Evolutionary conservation across 768 basidiomycete genomes (phyloP).

Genomic region (Suillus subaureus): DNA sequence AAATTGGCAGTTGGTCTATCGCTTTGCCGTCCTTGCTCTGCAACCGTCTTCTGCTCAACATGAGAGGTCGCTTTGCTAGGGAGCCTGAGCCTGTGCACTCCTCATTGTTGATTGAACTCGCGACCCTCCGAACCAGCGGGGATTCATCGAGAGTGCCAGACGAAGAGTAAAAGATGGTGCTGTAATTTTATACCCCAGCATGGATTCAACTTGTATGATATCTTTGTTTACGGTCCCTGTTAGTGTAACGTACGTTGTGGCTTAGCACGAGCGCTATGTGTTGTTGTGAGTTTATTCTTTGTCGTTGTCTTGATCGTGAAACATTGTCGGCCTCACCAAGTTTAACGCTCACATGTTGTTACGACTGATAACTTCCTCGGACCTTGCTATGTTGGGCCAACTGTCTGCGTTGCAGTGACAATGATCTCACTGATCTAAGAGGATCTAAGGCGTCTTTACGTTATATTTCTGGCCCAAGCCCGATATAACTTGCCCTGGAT

Average conservation of each 20-base stretch:
- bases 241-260: neutral
- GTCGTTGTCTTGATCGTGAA: neutral
- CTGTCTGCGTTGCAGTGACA: neutral
- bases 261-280: neutral
- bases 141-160: neutral
- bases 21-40: conserved; percentile 28
- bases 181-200: neutral
- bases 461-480: neutral
- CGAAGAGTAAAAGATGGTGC: neutral
- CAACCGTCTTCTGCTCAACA: conserved; percentile 25
- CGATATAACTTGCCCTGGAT: neutral
- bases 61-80: conserved; percentile 18
- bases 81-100: neutral
- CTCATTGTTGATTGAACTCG: neutral
- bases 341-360: neutral
- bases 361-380: neutral
- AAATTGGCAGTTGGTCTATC: conserved; percentile 23
- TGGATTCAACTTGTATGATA: neutral
- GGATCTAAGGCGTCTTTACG: neutral
- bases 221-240: neutral
- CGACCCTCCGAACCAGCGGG: neutral
- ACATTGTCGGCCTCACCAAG: neutral
- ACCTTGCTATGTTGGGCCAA: neutral
- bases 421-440: neutral
- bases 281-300: neutral